Percentiles rank a stretch among this genome's conserved stretches.
phyloP scores from a whole-genome alignment of 2,329 filamentous ascomycete species.

The Sporothrix brunneoviolacea region DNA sequence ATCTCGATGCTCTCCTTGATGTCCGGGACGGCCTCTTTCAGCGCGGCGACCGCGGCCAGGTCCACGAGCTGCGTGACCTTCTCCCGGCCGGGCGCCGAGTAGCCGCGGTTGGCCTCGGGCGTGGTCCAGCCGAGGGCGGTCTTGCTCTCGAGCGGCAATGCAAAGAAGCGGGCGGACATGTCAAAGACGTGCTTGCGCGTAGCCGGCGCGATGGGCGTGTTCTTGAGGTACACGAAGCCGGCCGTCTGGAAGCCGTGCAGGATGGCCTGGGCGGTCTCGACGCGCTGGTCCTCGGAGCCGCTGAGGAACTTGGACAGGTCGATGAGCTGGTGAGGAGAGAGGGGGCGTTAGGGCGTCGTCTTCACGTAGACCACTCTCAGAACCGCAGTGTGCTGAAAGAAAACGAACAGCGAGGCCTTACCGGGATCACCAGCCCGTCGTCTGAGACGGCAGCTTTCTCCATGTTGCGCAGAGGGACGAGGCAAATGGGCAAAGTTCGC shows the following conservation, averaged over 20 bases:
- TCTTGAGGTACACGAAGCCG: constrained; percentile 83
- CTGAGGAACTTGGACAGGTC: constrained; percentile 69
- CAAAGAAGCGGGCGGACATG: constrained; percentile 65
- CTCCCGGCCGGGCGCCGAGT: constrained; percentile 62
- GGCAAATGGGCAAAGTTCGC: no score
- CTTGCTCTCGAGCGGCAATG: constrained; percentile 55
- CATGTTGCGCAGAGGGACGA: constrained; percentile 21
- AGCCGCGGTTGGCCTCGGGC: constrained; percentile 66
- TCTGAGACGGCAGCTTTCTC: constrained; percentile 26
- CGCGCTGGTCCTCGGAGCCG: constrained; percentile 53
- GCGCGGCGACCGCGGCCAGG: constrained; percentile 47
- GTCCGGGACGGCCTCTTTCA: constrained; percentile 54
- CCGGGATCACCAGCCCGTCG: constrained; percentile 24
- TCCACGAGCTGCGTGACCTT: constrained; percentile 58
- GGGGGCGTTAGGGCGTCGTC: neutral
- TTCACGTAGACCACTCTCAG: no score
- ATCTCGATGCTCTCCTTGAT: constrained; percentile 60
- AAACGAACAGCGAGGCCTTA: no score
- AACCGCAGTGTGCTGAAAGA: no score
- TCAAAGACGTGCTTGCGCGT: constrained; percentile 57
- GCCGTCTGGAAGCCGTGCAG: constrained; percentile 75
- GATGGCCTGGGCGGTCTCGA: constrained; percentile 62
- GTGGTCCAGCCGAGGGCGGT: constrained; percentile 63
- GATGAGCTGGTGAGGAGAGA: constrained; percentile 53
- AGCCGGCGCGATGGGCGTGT: constrained; percentile 61